Conservation (phyloP, 116 monocot species). For the Cymodocea nodosa region DNA sequence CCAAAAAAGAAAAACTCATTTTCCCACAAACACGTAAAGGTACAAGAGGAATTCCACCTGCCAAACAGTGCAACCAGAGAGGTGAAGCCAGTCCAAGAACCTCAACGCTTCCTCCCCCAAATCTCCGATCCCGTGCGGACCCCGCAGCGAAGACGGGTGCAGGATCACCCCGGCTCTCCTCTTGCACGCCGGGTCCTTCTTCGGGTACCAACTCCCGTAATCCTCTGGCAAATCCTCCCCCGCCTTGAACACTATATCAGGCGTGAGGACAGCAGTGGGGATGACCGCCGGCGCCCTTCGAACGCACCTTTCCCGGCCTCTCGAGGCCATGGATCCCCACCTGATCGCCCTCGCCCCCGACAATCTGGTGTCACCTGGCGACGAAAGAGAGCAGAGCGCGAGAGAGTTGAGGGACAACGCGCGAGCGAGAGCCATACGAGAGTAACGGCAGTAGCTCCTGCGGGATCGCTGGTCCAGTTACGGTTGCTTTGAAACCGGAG, state of each 20-base stretch:
- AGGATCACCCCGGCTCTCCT: constrained; percentile 78
- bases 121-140: constrained; percentile 82
- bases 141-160: constrained; percentile 70
- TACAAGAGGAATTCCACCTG: constrained; percentile 34
- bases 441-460: neutral
- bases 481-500: neutral
- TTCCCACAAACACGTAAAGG: neutral
- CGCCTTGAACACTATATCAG: constrained; percentile 1
- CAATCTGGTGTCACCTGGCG: neutral
- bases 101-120: constrained; percentile 63
- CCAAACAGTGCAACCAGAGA: constrained; percentile 71
- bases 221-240: constrained; percentile 72
- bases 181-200: constrained; percentile 25
- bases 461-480: too few relatives aligned
- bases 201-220: constrained; percentile 45
- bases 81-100: constrained; percentile 81
- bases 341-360: neutral
- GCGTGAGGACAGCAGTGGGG: neutral
- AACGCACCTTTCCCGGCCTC: too few relatives aligned
- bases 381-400: constrained; percentile 2
- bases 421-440: constrained; percentile 6
- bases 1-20: neutral
- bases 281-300: neutral
- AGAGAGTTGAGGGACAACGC: neutral
- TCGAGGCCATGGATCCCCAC: neutral